Evolutionary conservation across 2,329 filamentous ascomycete genomes (phyloP).

Genomic region (Thelonectria rubi): DNA sequence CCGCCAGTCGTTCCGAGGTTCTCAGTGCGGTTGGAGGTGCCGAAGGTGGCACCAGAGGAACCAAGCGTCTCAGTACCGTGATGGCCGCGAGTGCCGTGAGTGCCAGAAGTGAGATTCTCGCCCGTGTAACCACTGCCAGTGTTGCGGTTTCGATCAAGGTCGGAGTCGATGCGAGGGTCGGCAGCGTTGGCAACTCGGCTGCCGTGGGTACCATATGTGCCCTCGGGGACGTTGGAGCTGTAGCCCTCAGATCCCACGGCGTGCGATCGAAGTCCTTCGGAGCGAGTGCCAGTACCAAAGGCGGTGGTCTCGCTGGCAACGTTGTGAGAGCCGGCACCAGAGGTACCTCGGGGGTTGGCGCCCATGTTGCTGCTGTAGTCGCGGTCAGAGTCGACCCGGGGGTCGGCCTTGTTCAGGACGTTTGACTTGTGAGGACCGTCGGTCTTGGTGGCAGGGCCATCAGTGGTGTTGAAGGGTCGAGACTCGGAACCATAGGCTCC

Average conservation of each 20-base stretch:
- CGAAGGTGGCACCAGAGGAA: constrained; percentile 24
- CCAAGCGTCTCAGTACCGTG: constrained; percentile 1
- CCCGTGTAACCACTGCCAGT: constrained; percentile 32
- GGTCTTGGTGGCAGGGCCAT: constrained; percentile 39
- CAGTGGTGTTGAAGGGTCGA: constrained; percentile 18
- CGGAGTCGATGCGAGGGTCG: constrained; percentile 64
- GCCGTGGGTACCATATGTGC: constrained; percentile 54
- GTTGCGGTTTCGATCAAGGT: constrained; percentile 53
- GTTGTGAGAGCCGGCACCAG: constrained; percentile 37
- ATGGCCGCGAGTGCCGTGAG: constrained; percentile 16
- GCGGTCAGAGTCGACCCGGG: constrained; percentile 63
- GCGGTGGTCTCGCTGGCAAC: constrained; percentile 46
- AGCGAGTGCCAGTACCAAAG: background rate
- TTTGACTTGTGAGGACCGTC: constrained; percentile 58
- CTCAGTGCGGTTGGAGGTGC: constrained; percentile 31
- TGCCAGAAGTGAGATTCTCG: constrained; percentile 19
- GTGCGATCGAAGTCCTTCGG: background rate
- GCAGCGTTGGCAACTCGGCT: constrained; percentile 58
- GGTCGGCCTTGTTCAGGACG: constrained; percentile 60
- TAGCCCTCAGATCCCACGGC: background rate
- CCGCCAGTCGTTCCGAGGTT: constrained; percentile 25
- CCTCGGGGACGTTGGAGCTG: constrained; percentile 31
- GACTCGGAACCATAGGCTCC: constrained; percentile 9
- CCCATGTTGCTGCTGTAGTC: constrained; percentile 49
- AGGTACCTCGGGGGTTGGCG: constrained; percentile 46